A percentile compares a stretch with the other conserved stretches of the same genome.
These are phyloP conservation scores for Heritiera fomes DNA, from an alignment of 345 rosid genomes.

Conservation along the genomic window DNA sequence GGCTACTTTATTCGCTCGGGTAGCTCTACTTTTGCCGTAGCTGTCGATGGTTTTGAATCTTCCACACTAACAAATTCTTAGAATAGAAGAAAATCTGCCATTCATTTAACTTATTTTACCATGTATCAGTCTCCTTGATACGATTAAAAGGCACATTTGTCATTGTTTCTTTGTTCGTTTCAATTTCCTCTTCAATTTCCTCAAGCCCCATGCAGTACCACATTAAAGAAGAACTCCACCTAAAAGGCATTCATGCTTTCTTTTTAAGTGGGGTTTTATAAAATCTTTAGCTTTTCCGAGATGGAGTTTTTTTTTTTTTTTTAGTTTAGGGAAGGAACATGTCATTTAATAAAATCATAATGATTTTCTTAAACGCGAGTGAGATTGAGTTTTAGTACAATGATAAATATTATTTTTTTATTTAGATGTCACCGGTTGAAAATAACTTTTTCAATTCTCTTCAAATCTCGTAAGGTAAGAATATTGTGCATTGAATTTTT, in stretches of 20 bases:
- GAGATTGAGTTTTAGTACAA: too few relatives aligned
- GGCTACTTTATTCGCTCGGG: slow-evolving; percentile 14
- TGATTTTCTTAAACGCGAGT: too few relatives aligned
- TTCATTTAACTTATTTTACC: neutral
- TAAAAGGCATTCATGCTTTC: neutral
- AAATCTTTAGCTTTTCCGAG: slow-evolving; percentile 17
- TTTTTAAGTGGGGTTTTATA: slow-evolving; percentile 26
- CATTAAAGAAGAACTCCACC: slow-evolving; percentile 24
- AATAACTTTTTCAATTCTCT: too few relatives aligned
- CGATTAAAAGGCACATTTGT: neutral
- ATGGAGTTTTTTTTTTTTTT: too few relatives aligned
- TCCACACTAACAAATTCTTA: neutral
- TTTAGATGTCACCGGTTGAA: too few relatives aligned
- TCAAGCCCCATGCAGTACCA: neutral
- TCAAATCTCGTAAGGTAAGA: too few relatives aligned
- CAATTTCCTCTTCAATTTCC: neutral
- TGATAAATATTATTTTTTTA: too few relatives aligned
- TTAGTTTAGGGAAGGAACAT: too few relatives aligned
- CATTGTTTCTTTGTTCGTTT: neutral
- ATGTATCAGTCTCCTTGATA: neutral
- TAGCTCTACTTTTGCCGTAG: slow-evolving; percentile 13
- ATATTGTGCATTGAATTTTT: neutral
- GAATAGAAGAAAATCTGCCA: neutral
- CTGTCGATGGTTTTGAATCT: neutral
- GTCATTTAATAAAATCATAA: too few relatives aligned